phyloP scores from a whole-genome alignment of 768 basidiomycete species.

The Filobasidium floriforme region DNA sequence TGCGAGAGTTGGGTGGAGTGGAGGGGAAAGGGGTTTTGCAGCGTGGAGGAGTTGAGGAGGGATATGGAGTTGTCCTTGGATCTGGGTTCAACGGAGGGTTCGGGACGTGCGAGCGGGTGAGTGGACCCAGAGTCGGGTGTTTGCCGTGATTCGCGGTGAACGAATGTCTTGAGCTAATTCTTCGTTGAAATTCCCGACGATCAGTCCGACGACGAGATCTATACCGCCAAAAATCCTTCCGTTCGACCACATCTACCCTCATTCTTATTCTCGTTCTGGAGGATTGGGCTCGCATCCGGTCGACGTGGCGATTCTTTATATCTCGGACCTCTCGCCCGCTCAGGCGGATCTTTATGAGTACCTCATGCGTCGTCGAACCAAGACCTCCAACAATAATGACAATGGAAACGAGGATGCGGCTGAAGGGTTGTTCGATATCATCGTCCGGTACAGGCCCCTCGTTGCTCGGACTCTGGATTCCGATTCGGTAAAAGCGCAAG shows the following conservation, averaged over 20 bases:
- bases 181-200: no score
- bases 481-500: no score
- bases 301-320: conserved; percentile 83
- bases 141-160: no score
- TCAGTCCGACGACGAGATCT: no score
- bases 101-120: no score
- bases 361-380: conserved; percentile 53
- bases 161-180: conserved; percentile 35
- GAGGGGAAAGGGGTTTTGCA: conserved; percentile 40
- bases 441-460: conserved; percentile 63
- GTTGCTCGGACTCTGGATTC: conserved; percentile 27
- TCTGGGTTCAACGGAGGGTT: no score
- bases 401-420: no score
- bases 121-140: no score
- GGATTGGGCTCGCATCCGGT: no score
- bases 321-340: conserved; percentile 56
- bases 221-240: conserved; percentile 50
- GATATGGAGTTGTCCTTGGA: conserved; percentile 39
- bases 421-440: conserved; percentile 58
- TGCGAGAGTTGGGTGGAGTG: conserved; percentile 44
- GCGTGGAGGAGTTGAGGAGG: conserved; percentile 29
- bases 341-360: conserved; percentile 65
- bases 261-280: conserved; percentile 52
- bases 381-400: conserved; percentile 31
- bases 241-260: conserved; percentile 64